phyloP scores from a whole-genome alignment of 768 basidiomycete species.

The Heimioporus sp. region DNA sequence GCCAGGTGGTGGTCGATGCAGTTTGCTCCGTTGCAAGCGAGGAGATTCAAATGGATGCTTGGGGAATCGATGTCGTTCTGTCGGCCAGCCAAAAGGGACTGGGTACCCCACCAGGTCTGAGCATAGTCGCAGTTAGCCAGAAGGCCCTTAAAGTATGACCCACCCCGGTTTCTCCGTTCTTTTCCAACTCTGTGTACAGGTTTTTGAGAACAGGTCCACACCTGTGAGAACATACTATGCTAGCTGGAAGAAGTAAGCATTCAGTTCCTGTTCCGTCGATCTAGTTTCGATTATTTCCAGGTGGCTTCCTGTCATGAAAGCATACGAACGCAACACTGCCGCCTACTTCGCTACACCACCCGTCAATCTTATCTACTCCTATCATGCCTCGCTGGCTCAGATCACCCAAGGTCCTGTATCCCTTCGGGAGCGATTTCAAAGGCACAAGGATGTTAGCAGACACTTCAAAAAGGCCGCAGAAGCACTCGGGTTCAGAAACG shows the following conservation, averaged over 20 bases:
- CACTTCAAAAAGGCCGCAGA: constrained; percentile 67
- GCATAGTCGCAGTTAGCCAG: constrained; percentile 79
- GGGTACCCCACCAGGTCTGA: constrained; percentile 89
- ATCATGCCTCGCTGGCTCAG: constrained; percentile 71
- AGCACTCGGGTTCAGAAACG: constrained; percentile 68
- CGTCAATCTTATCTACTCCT: constrained; percentile 91
- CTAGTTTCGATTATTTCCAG: constrained; percentile 32
- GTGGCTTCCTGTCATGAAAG: constrained; percentile 92
- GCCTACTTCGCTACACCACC: constrained; percentile 96
- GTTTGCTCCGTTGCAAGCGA: constrained; percentile 97
- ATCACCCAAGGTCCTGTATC: constrained; percentile 65
- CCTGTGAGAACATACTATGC: constrained; percentile 82
- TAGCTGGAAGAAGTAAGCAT: constrained; percentile 75
- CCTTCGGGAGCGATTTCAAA: constrained; percentile 72
- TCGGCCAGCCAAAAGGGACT: constrained; percentile 92
- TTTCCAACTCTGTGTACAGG: constrained; percentile 2
- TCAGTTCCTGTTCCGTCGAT: not conserved
- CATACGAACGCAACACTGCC: constrained; percentile 78
- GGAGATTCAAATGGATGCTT: constrained; percentile 91
- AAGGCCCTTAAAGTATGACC: constrained; percentile 63
- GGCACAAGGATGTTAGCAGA: constrained; percentile 67
- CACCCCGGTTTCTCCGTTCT: not conserved
- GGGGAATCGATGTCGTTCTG: constrained; percentile 88
- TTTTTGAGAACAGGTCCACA: constrained; percentile 27
- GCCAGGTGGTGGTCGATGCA: constrained; percentile 81